A percentile compares a stretch with the other conserved stretches of the same genome.
phyloP scores from a whole-genome alignment of 1,284 basidiomycete genomes.

The Meripilus lineatus region DNA sequence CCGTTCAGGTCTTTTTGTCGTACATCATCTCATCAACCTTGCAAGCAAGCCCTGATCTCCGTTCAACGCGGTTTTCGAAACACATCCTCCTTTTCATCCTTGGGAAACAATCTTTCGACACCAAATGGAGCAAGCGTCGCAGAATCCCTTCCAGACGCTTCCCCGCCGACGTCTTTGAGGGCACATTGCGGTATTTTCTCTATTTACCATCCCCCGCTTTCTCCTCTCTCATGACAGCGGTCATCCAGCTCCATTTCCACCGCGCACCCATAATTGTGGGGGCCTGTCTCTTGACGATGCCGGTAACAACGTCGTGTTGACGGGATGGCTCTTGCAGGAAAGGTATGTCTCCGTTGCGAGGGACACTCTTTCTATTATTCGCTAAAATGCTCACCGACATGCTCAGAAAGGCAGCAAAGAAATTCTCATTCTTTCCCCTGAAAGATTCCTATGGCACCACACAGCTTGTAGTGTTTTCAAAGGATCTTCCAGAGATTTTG shows the following conservation, averaged over 20 bases:
- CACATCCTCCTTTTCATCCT: too few relatives aligned
- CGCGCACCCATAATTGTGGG: constrained; percentile 63
- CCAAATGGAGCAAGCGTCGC: too few relatives aligned
- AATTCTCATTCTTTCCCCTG: constrained; percentile 75
- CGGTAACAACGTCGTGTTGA: constrained; percentile 60
- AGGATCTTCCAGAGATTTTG: constrained; percentile 28
- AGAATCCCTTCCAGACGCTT: neutral
- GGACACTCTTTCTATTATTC: neutral
- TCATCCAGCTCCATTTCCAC: constrained; percentile 51
- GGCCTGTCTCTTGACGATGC: constrained; percentile 50
- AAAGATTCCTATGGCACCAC: constrained; percentile 72
- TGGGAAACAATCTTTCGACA: too few relatives aligned
- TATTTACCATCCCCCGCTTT: neutral
- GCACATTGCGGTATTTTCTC: constrained; percentile 3
- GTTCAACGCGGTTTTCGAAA: too few relatives aligned
- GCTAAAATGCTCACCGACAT: constrained; percentile 3
- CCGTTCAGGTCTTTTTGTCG: too few relatives aligned
- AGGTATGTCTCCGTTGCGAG: constrained; percentile 45
- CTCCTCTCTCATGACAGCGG: constrained; percentile 1
- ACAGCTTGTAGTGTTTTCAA: constrained; percentile 57
- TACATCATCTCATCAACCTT: too few relatives aligned
- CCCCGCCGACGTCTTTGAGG: neutral
- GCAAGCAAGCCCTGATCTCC: too few relatives aligned
- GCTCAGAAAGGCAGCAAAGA: constrained; percentile 60
- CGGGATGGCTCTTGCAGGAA: constrained; percentile 75